Percentiles rank a stretch among this genome's conserved stretches.
Conservation (phyloP, 176 grass and related monocot species). For the Thalia dealbata region DNA sequence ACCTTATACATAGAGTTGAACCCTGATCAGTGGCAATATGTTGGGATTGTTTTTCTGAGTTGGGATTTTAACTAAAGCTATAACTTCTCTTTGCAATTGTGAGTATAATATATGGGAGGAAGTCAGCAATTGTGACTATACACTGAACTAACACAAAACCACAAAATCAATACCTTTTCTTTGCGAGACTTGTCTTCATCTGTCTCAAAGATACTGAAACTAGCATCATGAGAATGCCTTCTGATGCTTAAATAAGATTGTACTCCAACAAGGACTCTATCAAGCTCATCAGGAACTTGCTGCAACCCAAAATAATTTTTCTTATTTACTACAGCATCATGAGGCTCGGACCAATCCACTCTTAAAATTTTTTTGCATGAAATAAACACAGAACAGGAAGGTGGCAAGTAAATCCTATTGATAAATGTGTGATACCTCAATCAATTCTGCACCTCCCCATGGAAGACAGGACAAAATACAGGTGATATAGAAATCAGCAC, state of each 20-base stretch:
- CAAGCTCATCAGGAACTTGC: conserved; percentile 93
- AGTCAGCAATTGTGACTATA: background rate
- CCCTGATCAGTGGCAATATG: no score
- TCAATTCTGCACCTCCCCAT: conserved; percentile 82
- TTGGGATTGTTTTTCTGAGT: background rate
- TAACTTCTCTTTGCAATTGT: no score
- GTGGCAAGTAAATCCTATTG: background rate
- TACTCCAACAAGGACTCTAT: conserved; percentile 72
- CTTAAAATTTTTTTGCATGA: no score
- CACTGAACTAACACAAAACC: conserved; percentile 11
- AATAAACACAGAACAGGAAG: background rate
- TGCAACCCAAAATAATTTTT: conserved; percentile 36
- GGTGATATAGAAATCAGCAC: conserved; percentile 92
- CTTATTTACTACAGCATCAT: conserved; percentile 4
- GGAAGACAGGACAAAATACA: conserved; percentile 95
- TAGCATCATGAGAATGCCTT: conserved; percentile 57
- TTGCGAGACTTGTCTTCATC: conserved; percentile 59
- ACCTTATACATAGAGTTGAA: no score
- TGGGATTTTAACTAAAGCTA: no score
- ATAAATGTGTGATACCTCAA: conserved; percentile 50
- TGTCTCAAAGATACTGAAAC: conserved; percentile 74
- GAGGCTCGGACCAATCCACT: no score
- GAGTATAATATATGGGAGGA: no score
- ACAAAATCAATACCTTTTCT: conserved; percentile 58
- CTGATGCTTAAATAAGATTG: conserved; percentile 87